Evolutionary conservation across 2,329 filamentous ascomycete genomes (phyloP).

Genomic region (Stemphylium beticola): DNA sequence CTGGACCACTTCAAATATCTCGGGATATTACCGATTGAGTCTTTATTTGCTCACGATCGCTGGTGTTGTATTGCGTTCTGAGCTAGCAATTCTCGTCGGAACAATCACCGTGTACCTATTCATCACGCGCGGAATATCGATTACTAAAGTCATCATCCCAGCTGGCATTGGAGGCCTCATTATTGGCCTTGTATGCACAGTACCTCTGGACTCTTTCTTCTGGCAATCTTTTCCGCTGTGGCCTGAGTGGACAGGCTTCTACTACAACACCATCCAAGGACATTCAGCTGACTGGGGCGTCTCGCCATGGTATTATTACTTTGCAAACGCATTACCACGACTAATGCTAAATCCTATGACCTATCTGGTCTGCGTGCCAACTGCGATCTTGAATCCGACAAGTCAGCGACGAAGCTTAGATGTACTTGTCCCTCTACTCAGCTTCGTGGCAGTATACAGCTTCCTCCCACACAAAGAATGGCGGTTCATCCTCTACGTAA

Average conservation of each 20-base stretch:
- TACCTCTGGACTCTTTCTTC: constrained; percentile 88
- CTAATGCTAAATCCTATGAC: constrained; percentile 81
- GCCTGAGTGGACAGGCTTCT: constrained; percentile 89
- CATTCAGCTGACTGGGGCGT: constrained; percentile 88
- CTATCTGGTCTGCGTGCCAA: constrained; percentile 59
- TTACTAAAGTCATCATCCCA: constrained; percentile 65
- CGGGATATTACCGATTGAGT: constrained; percentile 65
- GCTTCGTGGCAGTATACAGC: constrained; percentile 82
- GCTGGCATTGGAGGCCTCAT: constrained; percentile 69
- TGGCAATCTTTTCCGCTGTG: constrained; percentile 81
- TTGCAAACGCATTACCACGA: constrained; percentile 78
- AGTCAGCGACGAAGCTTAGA: constrained; percentile 54
- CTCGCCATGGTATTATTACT: constrained; percentile 86
- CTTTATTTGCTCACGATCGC: constrained; percentile 79
- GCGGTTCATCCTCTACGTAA: constrained; percentile 88
- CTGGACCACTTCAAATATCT: constrained; percentile 41
- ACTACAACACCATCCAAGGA: constrained; percentile 87
- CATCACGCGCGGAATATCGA: constrained; percentile 58
- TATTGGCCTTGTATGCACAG: constrained; percentile 71
- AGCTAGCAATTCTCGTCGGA: constrained; percentile 80
- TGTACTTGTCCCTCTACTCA: constrained; percentile 68
- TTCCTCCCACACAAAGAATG: constrained; percentile 94
- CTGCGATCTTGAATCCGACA: constrained; percentile 58
- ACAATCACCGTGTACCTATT: constrained; percentile 72
- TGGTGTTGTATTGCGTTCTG: constrained; percentile 85